Evolutionary conservation across 2,329 filamentous ascomycete species (phyloP).

Genomic region (Beauveria pseudobassiana): DNA sequence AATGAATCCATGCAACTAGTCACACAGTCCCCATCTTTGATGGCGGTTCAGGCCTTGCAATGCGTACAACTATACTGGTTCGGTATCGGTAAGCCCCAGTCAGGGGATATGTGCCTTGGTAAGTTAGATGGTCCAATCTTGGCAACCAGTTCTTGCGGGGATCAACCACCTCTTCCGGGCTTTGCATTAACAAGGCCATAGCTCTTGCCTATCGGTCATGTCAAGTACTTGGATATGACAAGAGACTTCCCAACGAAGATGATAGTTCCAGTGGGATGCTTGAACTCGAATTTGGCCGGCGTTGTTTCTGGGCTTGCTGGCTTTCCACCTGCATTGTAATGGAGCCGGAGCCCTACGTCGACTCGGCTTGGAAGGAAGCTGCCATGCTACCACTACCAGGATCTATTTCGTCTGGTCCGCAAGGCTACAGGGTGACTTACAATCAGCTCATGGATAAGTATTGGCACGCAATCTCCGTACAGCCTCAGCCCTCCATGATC

Average conservation of each 20-base stretch:
- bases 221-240: neutral
- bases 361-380: constrained; percentile 1
- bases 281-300: neutral
- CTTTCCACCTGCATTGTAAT: constrained; percentile 2
- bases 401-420: neutral
- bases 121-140: neutral
- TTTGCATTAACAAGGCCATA: neutral
- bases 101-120: neutral
- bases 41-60: neutral
- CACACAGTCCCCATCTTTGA: neutral
- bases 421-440: neutral
- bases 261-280: neutral
- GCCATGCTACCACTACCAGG: constrained; percentile 4
- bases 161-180: too few relatives aligned
- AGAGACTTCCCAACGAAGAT: neutral
- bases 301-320: constrained; percentile 5
- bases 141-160: too few relatives aligned
- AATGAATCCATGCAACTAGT: neutral
- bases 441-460: constrained; percentile 4
- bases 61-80: constrained; percentile 2
- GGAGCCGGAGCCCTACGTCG: constrained; percentile 3
- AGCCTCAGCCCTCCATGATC: neutral
- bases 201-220: constrained; percentile 1
- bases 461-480: constrained; percentile 1
- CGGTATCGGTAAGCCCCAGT: neutral